Percentiles rank a stretch among this genome's conserved stretches.
phyloP scores from a whole-genome alignment of 2,329 filamentous ascomycete species.

The Colletotrichum viniferum region DNA sequence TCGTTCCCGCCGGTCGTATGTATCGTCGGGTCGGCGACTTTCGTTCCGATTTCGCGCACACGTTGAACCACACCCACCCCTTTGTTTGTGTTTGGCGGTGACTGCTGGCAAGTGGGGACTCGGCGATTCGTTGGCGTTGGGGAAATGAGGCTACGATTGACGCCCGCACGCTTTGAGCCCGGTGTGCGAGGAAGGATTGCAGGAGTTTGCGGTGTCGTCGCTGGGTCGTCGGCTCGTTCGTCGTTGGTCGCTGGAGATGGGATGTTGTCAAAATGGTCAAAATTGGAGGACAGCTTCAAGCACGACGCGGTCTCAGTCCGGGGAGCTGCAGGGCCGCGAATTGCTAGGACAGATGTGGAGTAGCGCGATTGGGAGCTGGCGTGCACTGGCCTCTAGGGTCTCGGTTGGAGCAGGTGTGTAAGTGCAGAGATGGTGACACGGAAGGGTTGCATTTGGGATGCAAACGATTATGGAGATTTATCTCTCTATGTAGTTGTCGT shows the following conservation, averaged over 20 bases:
- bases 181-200: not conserved
- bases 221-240: not conserved
- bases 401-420: not conserved
- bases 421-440: not conserved
- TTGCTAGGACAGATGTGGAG: constrained; percentile 12
- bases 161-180: not conserved
- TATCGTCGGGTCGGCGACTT: not conserved
- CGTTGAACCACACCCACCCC: not conserved
- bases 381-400: constrained; percentile 15
- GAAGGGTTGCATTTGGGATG: not conserved
- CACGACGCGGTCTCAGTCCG: constrained; percentile 22
- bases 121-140: not conserved
- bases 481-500: not conserved
- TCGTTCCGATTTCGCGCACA: constrained; percentile 7
- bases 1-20: constrained; percentile 4
- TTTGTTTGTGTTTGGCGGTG: constrained; percentile 21
- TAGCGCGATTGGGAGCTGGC: constrained; percentile 8
- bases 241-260: not conserved
- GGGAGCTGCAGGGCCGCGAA: constrained; percentile 25
- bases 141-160: not conserved
- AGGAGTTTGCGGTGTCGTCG: not conserved
- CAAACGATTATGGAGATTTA: not conserved
- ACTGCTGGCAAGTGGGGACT: constrained; percentile 6
- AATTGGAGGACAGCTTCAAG: constrained; percentile 22
- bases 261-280: constrained; percentile 14